Percentiles rank a stretch among this genome's conserved stretches.
Evolutionary conservation across 2,329 filamentous ascomycete genomes (phyloP).

Genomic region (Fusarium sp.): DNA sequence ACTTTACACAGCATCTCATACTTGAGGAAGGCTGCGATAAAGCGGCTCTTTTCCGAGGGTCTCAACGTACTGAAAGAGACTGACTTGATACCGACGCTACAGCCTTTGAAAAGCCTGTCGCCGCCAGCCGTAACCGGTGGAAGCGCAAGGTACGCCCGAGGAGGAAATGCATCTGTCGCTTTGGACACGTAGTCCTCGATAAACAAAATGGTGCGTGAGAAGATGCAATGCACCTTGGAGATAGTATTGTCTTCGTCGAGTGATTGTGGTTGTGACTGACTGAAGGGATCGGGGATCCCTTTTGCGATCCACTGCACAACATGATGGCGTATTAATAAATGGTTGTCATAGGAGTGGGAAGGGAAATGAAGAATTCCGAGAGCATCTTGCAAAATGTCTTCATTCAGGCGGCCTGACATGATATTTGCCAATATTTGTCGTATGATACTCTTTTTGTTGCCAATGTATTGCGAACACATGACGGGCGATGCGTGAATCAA

Average conservation of each 20-base stretch:
- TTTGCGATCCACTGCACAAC: background rate
- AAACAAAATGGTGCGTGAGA: constrained; percentile 17
- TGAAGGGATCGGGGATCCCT: constrained; percentile 5
- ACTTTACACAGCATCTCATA: constrained; percentile 21
- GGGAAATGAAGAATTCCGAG: background rate
- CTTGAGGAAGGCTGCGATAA: constrained; percentile 3
- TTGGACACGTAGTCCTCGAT: constrained; percentile 37
- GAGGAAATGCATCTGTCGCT: constrained; percentile 11
- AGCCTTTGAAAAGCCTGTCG: background rate
- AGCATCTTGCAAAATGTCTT: constrained; percentile 3
- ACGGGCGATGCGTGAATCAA: constrained; percentile 12
- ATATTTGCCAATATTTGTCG: background rate
- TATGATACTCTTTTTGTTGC: background rate
- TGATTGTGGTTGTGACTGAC: no score
- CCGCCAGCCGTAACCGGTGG: background rate
- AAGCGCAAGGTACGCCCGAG: constrained; percentile 23
- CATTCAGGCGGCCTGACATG: no score
- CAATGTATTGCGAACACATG: constrained; percentile 7
- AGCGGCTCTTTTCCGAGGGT: background rate
- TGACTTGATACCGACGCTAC: background rate
- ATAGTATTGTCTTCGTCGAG: background rate
- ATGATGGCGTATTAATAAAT: background rate
- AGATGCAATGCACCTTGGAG: background rate
- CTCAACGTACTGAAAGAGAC: constrained; percentile 9
- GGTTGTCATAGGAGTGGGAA: no score